These are phyloP conservation scores for Rhizomucor pusillus DNA, from an alignment of 371 early-diverging fungal species.

Conservation along the genomic window DNA sequence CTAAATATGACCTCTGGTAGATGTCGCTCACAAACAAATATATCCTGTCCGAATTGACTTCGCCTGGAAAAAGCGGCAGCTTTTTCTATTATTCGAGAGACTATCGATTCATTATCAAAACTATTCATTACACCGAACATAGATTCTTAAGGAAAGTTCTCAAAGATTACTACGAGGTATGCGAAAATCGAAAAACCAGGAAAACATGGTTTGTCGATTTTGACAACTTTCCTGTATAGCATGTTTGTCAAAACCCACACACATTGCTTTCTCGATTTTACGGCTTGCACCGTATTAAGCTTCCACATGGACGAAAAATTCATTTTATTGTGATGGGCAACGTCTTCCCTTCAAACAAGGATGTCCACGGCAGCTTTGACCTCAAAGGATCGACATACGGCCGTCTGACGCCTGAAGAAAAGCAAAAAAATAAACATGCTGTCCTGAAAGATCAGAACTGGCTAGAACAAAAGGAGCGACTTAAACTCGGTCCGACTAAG, in stretches of 20 bases:
- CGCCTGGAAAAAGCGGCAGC: conserved; percentile 92
- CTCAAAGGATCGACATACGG: conserved; percentile 67
- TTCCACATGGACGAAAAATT: conserved; percentile 87
- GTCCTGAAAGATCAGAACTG: conserved; percentile 96
- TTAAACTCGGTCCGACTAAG: conserved; percentile 83
- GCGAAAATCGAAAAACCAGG: neutral
- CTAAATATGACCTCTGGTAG: conserved; percentile 22
- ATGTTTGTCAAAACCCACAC: conserved; percentile 84
- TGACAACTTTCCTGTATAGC: conserved; percentile 41
- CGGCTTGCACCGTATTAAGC: conserved; percentile 93
- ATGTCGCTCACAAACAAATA: conserved; percentile 93
- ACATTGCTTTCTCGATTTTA: conserved; percentile 91
- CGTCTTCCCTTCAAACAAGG: conserved; percentile 91
- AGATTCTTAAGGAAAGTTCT: conserved; percentile 85
- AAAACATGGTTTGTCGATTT: neutral
- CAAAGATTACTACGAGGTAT: conserved; percentile 77
- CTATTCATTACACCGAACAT: conserved; percentile 92
- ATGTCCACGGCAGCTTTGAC: conserved; percentile 93
- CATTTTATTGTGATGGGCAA: conserved; percentile 99
- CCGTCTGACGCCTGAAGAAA: conserved; percentile 59
- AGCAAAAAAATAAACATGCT: conserved; percentile 69
- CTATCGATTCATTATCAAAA: conserved; percentile 98
- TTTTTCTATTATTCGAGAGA: conserved; percentile 97
- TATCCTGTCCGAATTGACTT: conserved; percentile 88
- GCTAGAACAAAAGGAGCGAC: conserved; percentile 61